Base-by-base conservation (phyloP, 768 basidiomycete species). In the Cytidiella melzeri region DNA sequence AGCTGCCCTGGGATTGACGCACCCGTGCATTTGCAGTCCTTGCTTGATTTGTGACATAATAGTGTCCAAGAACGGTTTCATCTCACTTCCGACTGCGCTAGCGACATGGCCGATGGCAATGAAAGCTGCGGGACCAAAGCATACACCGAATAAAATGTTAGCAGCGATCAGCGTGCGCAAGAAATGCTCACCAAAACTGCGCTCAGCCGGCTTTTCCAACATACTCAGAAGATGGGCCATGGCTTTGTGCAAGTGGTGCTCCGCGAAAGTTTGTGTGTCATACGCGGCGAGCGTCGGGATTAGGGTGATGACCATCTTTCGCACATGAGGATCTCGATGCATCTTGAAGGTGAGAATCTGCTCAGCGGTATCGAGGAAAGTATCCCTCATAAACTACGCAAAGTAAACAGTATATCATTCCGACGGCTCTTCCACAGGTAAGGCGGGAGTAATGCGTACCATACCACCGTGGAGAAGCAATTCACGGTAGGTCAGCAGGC, bases 51-150 rank as follows among this genome's bases (percentile, higher is more conserved):
- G 84, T 47, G 70, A 63, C 80, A 98, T 91, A 51, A 96, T 88
- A 3, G 84, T 80, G 52, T 98, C 95, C 21, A 98, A 76, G 66
- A 96, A 99, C 0, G 84, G 84, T 61, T 94, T 92, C 89, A 98
- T 96, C 53, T 95, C 92, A 54, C 92, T 88, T 41, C 84, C 84
- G 19, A 98, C 90, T 43, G 90, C 87, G 38, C 82, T 81, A 1
- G 96, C 92, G 43, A 95, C 89, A 60, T 96, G 92, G 0, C 96
- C 96, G 54, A 99, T 93, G 2, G 96, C 94, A 57, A 93, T 84
- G 64, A 97, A 98, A 2, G 94, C 94, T 52, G 24, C 18, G 36
- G 18, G 18, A 18, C 36, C 18, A 11, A 11, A 37, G 36, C 10
- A 9, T 24, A 15, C 13, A 15, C 13, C 19, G 34, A 10, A 10